These are phyloP conservation scores for Solanum chiquidenum DNA, from an alignment of 257 asterid genomes.

Conservation along the genomic window DNA sequence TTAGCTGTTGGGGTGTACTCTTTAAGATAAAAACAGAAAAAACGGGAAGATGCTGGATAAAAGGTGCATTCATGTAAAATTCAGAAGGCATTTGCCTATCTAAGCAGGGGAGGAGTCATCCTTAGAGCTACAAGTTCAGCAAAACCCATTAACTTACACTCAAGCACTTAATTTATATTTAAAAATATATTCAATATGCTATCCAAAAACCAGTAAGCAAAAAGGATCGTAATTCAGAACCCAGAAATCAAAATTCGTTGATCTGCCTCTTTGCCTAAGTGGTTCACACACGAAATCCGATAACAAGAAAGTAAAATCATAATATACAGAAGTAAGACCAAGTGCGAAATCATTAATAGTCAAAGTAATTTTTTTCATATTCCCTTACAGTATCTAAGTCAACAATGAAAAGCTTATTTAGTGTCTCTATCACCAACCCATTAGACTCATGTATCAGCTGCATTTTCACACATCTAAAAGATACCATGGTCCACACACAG, in stretches of 20 bases:
- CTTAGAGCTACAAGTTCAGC: background rate
- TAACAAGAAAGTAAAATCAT: background rate
- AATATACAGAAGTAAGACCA: background rate
- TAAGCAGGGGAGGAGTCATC: background rate
- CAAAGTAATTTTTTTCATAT: background rate
- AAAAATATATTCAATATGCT: background rate
- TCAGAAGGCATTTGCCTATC: background rate
- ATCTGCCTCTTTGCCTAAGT: background rate
- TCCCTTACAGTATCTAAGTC: background rate
- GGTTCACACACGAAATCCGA: background rate
- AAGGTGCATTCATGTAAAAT: background rate
- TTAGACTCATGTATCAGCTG: background rate
- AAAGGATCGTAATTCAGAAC: background rate
- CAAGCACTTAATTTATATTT: background rate
- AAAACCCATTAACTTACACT: background rate
- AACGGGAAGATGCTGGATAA: background rate
- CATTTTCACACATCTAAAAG: background rate
- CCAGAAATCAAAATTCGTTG: background rate
- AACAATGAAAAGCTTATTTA: background rate
- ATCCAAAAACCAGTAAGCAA: background rate
- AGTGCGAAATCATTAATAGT: background rate
- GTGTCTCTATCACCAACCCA: background rate
- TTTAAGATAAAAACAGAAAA: background rate
- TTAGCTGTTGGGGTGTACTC: conserved; percentile 1
- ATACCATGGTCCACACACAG: background rate